These are phyloP conservation scores for Cutaneotrichosporon mucoides DNA, from an alignment of 1,284 basidiomycete species.

Conservation along the genomic window DNA sequence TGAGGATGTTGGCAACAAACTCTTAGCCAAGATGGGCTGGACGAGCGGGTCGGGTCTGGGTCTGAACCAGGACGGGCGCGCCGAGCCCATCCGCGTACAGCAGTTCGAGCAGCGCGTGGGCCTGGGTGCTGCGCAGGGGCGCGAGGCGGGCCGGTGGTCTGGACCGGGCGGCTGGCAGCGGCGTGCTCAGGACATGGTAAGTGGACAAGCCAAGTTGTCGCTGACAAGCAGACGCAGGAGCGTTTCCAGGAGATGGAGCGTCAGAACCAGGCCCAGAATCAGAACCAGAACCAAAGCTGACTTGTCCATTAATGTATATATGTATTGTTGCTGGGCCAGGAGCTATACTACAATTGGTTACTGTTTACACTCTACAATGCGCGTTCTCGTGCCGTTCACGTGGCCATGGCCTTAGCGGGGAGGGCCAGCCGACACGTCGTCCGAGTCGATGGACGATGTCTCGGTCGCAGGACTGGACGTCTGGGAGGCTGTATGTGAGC, in stretches of 20 bases:
- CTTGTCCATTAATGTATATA: neutral
- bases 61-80: constrained; percentile 68
- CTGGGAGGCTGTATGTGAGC: constrained; percentile 1
- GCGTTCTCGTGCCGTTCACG: no score
- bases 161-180: constrained; percentile 46
- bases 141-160: constrained; percentile 69
- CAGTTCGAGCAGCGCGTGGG: constrained; percentile 82
- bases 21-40: constrained; percentile 96
- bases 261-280: neutral
- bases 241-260: constrained; percentile 11
- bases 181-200: constrained; percentile 40
- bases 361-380: no score
- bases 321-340: no score
- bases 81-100: constrained; percentile 78
- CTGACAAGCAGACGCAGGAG: constrained; percentile 17
- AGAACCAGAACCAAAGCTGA: neutral
- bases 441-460: no score
- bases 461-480: neutral
- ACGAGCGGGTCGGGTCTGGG: constrained; percentile 82
- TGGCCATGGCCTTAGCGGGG: no score
- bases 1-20: constrained; percentile 77
- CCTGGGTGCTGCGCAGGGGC: constrained; percentile 79
- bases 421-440: no score
- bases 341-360: no score
- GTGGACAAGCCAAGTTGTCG: constrained; percentile 8